Evolutionary conservation across 805 yeast species (phyloP).

Genomic region (Metschnikowia arizonensis): DNA sequence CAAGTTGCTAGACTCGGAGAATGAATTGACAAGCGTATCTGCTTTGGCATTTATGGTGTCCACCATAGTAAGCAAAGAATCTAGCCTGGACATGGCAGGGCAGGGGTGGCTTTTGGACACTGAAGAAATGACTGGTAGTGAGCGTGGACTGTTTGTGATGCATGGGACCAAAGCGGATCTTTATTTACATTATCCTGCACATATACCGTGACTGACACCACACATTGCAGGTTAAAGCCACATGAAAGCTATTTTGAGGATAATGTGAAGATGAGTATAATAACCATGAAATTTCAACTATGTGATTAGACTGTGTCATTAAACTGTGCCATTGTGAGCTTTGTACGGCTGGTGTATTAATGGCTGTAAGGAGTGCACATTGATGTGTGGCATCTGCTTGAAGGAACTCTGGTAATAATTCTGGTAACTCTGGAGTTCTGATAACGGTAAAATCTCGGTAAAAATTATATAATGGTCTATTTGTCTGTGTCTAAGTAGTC

Average conservation of each 20-base stretch:
- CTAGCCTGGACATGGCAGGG: constrained; percentile 21
- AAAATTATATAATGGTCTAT: no score
- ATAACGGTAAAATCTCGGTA: no score
- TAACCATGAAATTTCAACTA: no score
- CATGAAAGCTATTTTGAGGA: no score
- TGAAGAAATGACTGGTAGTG: not conserved
- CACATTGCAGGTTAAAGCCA: not conserved
- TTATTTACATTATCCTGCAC: not conserved
- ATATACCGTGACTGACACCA: not conserved
- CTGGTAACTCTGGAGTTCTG: no score
- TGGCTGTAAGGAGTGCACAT: not conserved
- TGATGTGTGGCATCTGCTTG: no score
- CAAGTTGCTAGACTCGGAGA: constrained; percentile 23
- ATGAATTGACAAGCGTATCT: constrained; percentile 20
- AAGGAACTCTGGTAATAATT: no score
- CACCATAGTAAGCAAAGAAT: constrained; percentile 29
- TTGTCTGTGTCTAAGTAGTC: no score
- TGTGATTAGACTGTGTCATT: no score
- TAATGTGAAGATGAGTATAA: no score
- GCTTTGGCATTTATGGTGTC: constrained; percentile 31
- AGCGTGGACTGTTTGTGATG: not conserved
- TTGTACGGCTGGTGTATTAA: no score
- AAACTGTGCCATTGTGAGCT: no score
- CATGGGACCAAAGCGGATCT: not conserved
- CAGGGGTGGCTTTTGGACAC: not conserved